phyloP scores from a whole-genome alignment of 306 rosid species.

The Ochetophila trinervis region DNA sequence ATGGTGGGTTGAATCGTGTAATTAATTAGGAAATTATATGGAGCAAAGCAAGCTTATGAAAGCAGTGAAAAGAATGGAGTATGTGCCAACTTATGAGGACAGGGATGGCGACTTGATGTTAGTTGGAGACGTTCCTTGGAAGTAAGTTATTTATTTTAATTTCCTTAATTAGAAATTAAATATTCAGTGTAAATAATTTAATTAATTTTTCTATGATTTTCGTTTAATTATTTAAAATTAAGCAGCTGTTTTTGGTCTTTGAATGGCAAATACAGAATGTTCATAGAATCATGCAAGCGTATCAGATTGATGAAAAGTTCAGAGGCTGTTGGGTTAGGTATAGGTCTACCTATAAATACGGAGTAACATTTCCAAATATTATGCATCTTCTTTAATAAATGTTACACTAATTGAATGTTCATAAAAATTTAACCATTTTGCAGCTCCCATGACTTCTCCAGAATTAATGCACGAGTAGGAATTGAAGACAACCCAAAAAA shows the following conservation, averaged over 20 bases:
- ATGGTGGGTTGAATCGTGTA: too few species aligned
- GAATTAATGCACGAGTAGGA: not conserved
- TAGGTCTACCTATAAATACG: not conserved
- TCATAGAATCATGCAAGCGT: slow-evolving; percentile 45
- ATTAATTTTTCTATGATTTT: too few species aligned
- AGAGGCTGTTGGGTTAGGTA: slow-evolving; percentile 34
- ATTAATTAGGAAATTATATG: not conserved
- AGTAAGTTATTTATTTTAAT: slow-evolving; percentile 24
- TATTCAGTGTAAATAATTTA: not conserved
- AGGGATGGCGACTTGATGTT: slow-evolving; percentile 39
- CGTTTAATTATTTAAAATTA: not conserved
- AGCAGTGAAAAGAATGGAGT: slow-evolving; percentile 25
- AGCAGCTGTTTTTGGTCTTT: not conserved
- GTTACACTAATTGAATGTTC: not conserved
- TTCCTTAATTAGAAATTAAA: too few species aligned
- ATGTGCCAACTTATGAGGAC: slow-evolving; percentile 33
- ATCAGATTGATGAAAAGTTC: slow-evolving; percentile 38
- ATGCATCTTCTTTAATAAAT: not conserved
- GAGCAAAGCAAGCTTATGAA: slow-evolving; percentile 17
- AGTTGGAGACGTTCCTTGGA: slow-evolving; percentile 49
- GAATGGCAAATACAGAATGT: slow-evolving; percentile 29
- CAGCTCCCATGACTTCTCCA: slow-evolving; percentile 17
- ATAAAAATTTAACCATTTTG: not conserved
- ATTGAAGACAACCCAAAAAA: not conserved
- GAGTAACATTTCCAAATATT: not conserved